A percentile compares a stretch with the other conserved stretches of the same genome.
Conservation (phyloP, 2,329 filamentous ascomycete species). For the Cercospora sp. region DNA sequence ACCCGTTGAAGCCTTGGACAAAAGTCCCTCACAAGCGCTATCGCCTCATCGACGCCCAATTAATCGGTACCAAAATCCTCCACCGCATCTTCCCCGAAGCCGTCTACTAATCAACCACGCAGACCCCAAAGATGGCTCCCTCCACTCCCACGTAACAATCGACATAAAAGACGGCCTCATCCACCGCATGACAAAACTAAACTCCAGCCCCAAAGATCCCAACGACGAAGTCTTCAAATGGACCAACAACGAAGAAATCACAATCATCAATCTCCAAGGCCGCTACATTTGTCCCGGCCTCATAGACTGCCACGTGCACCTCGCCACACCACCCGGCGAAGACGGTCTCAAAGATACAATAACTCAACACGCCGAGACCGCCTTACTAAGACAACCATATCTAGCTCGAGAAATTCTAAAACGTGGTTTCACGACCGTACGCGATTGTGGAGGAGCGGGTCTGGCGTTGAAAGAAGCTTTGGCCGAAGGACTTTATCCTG, state of each 20-base stretch:
- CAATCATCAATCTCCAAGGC: slow-evolving; percentile 45
- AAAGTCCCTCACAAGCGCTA: slow-evolving; percentile 24
- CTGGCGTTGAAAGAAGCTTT: slow-evolving; percentile 59
- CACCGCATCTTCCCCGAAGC: background rate
- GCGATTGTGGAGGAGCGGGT: slow-evolving; percentile 60
- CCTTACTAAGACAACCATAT: slow-evolving; percentile 51
- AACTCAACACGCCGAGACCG: slow-evolving; percentile 40
- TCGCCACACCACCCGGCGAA: slow-evolving; percentile 49
- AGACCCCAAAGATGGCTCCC: slow-evolving; percentile 37
- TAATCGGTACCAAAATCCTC: slow-evolving; percentile 22
- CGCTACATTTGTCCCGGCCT: slow-evolving; percentile 53
- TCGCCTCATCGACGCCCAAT: slow-evolving; percentile 27
- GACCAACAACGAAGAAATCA: slow-evolving; percentile 31
- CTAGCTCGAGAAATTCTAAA: slow-evolving; percentile 53
- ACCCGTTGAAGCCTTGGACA: slow-evolving; percentile 30
- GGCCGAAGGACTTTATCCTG: slow-evolving; percentile 56
- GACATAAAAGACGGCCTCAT: slow-evolving; percentile 35
- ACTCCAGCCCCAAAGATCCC: slow-evolving; percentile 24
- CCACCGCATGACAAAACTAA: slow-evolving; percentile 35
- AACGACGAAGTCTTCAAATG: slow-evolving; percentile 35
- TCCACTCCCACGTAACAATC: slow-evolving; percentile 35
- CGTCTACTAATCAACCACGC: background rate
- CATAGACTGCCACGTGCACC: slow-evolving; percentile 55
- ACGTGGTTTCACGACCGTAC: slow-evolving; percentile 59
- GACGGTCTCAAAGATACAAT: slow-evolving; percentile 41